Evolutionary conservation across 148 eudicot species (phyloP), one percentile per base, ranked within the genome.

Genomic region (Polygonum maritimum): DNA sequence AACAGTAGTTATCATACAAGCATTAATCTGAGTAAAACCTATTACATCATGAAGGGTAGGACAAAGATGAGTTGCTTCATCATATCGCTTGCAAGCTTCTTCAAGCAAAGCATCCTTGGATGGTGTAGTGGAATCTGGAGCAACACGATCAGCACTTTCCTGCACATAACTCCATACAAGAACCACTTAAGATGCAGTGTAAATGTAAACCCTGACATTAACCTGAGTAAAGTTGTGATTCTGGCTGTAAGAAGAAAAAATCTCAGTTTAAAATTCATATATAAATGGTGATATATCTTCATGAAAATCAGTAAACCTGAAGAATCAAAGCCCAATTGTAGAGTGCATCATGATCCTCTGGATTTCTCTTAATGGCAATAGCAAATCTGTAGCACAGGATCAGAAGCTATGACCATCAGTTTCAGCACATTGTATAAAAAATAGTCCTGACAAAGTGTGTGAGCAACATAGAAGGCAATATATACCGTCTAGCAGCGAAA

Each of bases 301-400:
- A 71, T 71, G 49, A 71, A 45, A 39, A 71, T 21, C 48, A 63
- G n/a, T 80, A 74, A 79, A 94, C 97, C 97, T 94, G 97, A 79
- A 94, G 98, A 82, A 94, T 96, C 82, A 94, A 81, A 45, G 98
- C 98, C 98, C 98, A 94, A 82, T 94, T 94, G 85, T 94, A 94
- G 15, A 90, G 86, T 31, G 97, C 96, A 89, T 94, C 97, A 82
- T 86, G 90, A 81, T 94, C 98, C 48, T 84, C 92, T 22, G 97
- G 87, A 80, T 94, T 92, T 82, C 89, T 87, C 84, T 87, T 89
- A 55, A 94, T 73, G 35, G 97, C 89, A 84, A 82, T 87, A 58
- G 97, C 97, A 88, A 92, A 94, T 81, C 98, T 94, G 90, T 79
- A 83, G 48, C 22, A 26, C 44, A 76, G 54, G 74, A 78, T 26